Percentiles rank a stretch among this genome's conserved stretches.
phyloP scores from a whole-genome alignment of 2,329 filamentous ascomycete genomes.

The Fusarium robinianum region DNA sequence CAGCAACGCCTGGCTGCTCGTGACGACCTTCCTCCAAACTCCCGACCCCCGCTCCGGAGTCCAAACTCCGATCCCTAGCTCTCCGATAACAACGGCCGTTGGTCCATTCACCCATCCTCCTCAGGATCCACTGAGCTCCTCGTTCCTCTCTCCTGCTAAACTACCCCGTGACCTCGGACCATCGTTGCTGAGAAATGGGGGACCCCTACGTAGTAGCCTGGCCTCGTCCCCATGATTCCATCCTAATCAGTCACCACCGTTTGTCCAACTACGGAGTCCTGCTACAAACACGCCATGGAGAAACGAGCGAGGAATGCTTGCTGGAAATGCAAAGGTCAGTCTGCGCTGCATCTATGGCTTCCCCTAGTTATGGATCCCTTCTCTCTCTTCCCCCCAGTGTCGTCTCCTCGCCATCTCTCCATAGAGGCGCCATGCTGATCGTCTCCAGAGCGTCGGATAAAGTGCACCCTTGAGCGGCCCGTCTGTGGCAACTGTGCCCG shows the following conservation, averaged over 20 bases:
- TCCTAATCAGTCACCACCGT: too few relatives aligned
- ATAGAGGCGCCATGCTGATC: not conserved
- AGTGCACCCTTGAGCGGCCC: conserved; percentile 8
- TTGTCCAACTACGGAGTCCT: not conserved
- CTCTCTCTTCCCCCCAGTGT: not conserved
- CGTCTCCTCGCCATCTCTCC: not conserved
- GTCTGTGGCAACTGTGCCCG: conserved; percentile 10
- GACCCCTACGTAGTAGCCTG: too few relatives aligned
- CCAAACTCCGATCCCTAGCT: too few relatives aligned
- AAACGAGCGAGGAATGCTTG: conserved; percentile 14
- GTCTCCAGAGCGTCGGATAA: conserved; percentile 6
- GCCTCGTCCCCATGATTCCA: too few relatives aligned
- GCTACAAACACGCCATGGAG: conserved; percentile 9
- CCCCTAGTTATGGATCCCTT: conserved; percentile 1
- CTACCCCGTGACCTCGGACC: too few relatives aligned
- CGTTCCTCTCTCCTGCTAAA: too few relatives aligned
- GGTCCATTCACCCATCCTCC: too few relatives aligned
- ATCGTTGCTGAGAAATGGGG: too few relatives aligned
- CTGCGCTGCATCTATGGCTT: too few relatives aligned
- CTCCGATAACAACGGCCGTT: too few relatives aligned
- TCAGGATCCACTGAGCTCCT: too few relatives aligned
- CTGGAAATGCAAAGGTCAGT: conserved; percentile 15
- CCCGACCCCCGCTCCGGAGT: not conserved
- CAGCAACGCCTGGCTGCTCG: too few relatives aligned
- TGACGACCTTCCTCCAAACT: conserved; percentile 8